Base-by-base conservation (phyloP, 2,329 filamentous ascomycete genomes). In the Torrubiellomyces zombiae region DNA sequence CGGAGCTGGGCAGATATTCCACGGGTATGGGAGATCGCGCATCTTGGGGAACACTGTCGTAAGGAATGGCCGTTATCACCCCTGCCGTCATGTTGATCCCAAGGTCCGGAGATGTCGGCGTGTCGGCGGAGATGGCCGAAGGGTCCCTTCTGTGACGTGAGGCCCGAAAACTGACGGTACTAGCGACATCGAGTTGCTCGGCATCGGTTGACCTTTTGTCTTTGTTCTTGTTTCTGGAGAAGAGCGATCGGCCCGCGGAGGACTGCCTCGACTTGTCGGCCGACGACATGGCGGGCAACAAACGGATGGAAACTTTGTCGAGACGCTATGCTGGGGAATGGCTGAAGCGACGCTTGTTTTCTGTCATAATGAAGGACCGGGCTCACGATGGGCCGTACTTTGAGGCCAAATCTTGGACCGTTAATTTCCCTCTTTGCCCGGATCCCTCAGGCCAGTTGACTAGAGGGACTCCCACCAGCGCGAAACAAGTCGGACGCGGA, bases 201-300 rank as follows among this genome's bases (percentile, higher is more conserved):
- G 67, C 61, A 48, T 69, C 67, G 33, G 60, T 52, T 40, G 63
- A 60, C 47, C 73, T 67, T 42, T 68, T 67, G 40, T 65, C 62
- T 52, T 74, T 80, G 53, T 91, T 77, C 57, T 82, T 89, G 55
- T 75, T 78, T 45, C 83, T 71, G 43, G 81, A 83, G 58, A 94
- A 94, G 60, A 94, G 82, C 34, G 76, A 81, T 46, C 73, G 75
- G 44, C 63, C 63, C 40, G 56, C 56, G 28, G 80, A 83, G 36
- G 78, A 82, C 60, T 86, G 78, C 53, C 79, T 73, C 43, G 75
- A 64, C 58, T 85, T 82, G 58, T 80, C 75, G 58, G 76, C 63
- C 46, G 67, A 62, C 42, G 72, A 60, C 69, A 70, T 69, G 43
- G 38, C 39, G 35, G 24, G n/a, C n/a, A n/a, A n/a, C n/a, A n/a